Evolutionary conservation across 1,284 basidiomycete genomes (phyloP).

Genomic region (Ustilago cynodontis): DNA sequence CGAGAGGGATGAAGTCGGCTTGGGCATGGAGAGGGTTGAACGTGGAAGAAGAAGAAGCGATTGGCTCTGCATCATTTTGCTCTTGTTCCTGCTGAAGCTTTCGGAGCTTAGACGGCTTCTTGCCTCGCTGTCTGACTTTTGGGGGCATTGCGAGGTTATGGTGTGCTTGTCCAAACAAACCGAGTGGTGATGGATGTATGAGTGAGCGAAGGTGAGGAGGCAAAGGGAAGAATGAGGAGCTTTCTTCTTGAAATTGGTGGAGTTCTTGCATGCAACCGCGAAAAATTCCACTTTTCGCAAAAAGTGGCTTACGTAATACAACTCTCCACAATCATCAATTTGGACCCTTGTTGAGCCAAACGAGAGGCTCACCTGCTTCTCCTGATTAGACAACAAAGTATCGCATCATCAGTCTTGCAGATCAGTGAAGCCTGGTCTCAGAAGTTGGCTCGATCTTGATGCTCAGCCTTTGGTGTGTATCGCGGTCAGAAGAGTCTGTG

Average conservation of each 20-base stretch:
- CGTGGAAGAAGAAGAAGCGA: constrained; percentile 17
- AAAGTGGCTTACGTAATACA: constrained; percentile 45
- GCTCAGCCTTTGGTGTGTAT: too few relatives aligned
- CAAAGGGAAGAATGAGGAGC: not conserved
- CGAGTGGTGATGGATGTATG: not conserved
- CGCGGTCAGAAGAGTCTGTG: too few relatives aligned
- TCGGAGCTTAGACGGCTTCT: constrained; percentile 47
- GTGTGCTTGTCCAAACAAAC: not conserved
- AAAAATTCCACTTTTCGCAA: constrained; percentile 20
- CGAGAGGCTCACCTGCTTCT: not conserved
- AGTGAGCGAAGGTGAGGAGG: constrained; percentile 1
- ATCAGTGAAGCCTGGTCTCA: too few relatives aligned
- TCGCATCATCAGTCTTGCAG: too few relatives aligned
- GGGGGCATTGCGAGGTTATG: constrained; percentile 21
- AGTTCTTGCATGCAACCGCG: constrained; percentile 12
- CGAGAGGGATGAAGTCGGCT: constrained; percentile 35
- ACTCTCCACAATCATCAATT: not conserved
- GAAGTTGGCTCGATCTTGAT: too few relatives aligned
- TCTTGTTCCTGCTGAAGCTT: constrained; percentile 35
- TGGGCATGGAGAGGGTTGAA: constrained; percentile 28
- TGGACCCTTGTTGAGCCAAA: not conserved
- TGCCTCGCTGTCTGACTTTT: constrained; percentile 52
- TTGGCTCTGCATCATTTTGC: constrained; percentile 21
- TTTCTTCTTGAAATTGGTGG: constrained; percentile 7
- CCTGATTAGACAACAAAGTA: not conserved